phyloP scores from a whole-genome alignment of 2,329 filamentous ascomycete genomes.

The Aspergillus hiratsukae region DNA sequence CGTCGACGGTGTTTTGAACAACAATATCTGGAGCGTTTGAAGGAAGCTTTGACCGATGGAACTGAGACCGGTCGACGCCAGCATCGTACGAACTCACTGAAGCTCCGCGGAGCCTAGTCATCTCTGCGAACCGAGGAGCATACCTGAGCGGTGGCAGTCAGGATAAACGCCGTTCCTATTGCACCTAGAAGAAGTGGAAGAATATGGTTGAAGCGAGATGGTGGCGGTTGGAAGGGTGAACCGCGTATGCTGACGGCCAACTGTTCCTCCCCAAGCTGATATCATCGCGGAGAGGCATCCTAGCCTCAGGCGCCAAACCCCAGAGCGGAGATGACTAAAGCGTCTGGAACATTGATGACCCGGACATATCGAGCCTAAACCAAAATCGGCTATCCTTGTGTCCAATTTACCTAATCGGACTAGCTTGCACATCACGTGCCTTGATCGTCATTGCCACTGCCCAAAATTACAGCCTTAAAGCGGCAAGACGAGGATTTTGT shows the following conservation, averaged over 20 bases:
- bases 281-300: conserved; percentile 13
- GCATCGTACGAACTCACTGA: conserved; percentile 30
- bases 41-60: conserved; percentile 37
- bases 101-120: conserved; percentile 42
- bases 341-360: neutral
- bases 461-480: conserved; percentile 8
- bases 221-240: neutral
- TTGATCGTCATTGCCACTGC: conserved; percentile 14
- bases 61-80: conserved; percentile 25
- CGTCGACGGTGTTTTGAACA: conserved; percentile 35
- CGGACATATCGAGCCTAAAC: neutral
- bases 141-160: conserved; percentile 14
- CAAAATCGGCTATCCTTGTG: neutral
- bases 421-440: conserved; percentile 4
- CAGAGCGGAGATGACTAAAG: neutral
- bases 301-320: conserved; percentile 14
- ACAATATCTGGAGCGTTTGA: conserved; percentile 37
- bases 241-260: conserved; percentile 1
- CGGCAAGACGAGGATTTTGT: conserved; percentile 16
- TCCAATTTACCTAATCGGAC: neutral
- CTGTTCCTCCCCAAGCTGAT: conserved; percentile 17
- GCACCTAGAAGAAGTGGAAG: neutral
- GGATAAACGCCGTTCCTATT: neutral
- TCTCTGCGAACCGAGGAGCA: conserved; percentile 26
- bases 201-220: neutral